Conservation (phyloP, 2,329 filamentous ascomycete genomes). For the Botrytis pseudocinerea region DNA sequence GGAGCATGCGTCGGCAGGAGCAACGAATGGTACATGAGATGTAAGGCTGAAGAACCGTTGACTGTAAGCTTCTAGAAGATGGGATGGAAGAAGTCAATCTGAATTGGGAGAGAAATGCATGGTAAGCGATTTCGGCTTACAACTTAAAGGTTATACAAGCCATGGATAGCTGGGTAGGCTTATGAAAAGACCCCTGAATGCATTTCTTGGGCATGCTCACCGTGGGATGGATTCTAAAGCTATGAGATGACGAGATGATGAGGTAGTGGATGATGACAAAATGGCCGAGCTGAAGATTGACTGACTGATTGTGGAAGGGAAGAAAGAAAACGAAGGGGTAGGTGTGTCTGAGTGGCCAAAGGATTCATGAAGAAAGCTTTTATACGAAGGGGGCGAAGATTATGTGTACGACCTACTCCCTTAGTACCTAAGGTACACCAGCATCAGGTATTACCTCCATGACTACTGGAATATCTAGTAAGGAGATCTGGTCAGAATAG, state of each 20-base stretch:
- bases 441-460: background rate
- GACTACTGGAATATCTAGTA: background rate
- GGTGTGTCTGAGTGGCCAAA: background rate
- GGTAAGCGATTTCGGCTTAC: slow-evolving; percentile 8
- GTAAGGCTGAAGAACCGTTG: slow-evolving; percentile 26
- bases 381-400: background rate
- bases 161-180: slow-evolving; percentile 1
- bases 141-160: background rate
- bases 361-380: background rate
- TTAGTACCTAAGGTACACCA: background rate
- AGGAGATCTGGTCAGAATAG: background rate
- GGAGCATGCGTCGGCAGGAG: slow-evolving; percentile 9
- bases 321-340: background rate
- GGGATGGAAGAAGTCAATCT: slow-evolving; percentile 34
- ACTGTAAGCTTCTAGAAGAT: slow-evolving; percentile 29
- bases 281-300: background rate
- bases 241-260: background rate
- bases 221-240: background rate
- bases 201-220: background rate
- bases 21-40: background rate
- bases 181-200: background rate
- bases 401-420: background rate
- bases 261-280: background rate
- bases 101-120: background rate
- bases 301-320: background rate